Percentiles rank a stretch among this genome's conserved stretches.
Evolutionary conservation across 148 eudicot species (phyloP).

Genomic region (Nepenthes gracilis): DNA sequence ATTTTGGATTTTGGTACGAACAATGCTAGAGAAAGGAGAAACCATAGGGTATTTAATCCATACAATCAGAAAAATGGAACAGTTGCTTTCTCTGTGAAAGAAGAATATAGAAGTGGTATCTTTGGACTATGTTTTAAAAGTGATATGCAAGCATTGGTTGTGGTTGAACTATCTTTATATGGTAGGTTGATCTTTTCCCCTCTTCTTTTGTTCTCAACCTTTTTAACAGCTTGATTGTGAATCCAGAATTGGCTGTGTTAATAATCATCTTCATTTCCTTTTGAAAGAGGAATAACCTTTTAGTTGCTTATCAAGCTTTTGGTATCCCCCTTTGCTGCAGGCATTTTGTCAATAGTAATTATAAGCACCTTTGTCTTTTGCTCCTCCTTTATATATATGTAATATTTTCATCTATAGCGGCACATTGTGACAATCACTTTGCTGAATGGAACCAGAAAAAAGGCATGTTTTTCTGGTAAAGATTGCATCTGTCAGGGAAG

Average conservation of each 20-base stretch:
- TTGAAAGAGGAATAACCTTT: not conserved
- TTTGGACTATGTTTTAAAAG: too few relatives aligned
- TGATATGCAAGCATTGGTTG: too few relatives aligned
- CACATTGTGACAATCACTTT: not conserved
- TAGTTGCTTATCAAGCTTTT: not conserved
- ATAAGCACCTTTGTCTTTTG: not conserved
- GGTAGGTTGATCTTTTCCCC: not conserved
- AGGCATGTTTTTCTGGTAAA: constrained; percentile 51
- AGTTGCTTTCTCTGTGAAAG: too few relatives aligned
- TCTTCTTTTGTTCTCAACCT: not conserved
- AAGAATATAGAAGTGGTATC: too few relatives aligned
- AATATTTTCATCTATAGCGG: too few relatives aligned
- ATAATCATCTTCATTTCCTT: not conserved
- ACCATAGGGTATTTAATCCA: not conserved
- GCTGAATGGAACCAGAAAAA: constrained; percentile 23
- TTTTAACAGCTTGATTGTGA: not conserved
- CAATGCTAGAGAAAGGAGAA: too few relatives aligned
- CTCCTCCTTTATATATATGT: too few relatives aligned
- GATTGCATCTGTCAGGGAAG: constrained; percentile 87
- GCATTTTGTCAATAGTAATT: not conserved
- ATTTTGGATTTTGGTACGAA: too few relatives aligned
- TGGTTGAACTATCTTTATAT: too few relatives aligned
- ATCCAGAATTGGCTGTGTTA: not conserved
- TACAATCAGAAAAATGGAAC: not conserved
- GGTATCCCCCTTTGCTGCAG: not conserved